These are phyloP conservation scores for Aurifilum marmelostoma DNA, from an alignment of 2,329 filamentous ascomycete species.

Conservation along the genomic window DNA sequence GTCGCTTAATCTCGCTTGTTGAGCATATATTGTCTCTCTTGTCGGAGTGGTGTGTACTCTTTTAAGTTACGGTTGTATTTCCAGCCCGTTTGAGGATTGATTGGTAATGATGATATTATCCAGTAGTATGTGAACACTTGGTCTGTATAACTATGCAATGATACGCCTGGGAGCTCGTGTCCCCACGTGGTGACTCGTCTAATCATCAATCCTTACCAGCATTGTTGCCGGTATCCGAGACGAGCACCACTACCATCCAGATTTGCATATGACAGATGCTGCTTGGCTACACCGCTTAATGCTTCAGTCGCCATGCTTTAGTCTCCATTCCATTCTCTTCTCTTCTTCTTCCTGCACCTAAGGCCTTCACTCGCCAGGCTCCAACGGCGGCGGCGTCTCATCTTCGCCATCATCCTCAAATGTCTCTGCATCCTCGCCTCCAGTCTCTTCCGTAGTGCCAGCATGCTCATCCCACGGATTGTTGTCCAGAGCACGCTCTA, in stretches of 20 bases:
- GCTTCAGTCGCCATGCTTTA: too few species aligned
- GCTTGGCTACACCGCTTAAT: background rate
- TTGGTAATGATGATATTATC: background rate
- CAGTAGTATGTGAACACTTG: background rate
- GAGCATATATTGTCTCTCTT: constrained; percentile 20
- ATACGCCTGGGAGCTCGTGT: background rate
- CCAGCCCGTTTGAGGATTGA: background rate
- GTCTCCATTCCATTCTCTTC: background rate
- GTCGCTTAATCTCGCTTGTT: constrained; percentile 25
- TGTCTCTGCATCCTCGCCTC: background rate
- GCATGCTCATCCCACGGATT: too few species aligned
- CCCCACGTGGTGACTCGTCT: background rate
- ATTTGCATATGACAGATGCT: background rate
- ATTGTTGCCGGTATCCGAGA: constrained; percentile 20
- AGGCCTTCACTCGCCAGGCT: background rate
- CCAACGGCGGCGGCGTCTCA: constrained; percentile 7
- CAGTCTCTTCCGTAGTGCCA: background rate
- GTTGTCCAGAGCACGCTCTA: too few species aligned
- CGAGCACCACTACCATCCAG: background rate
- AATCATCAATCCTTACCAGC: constrained; percentile 14
- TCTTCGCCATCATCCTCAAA: background rate
- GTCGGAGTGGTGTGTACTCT: too few species aligned
- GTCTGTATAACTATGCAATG: background rate
- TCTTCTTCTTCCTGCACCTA: background rate
- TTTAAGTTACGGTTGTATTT: background rate